Evolutionary conservation across 345 rosid species (phyloP).

Genomic region (Hypericum perforatum): DNA sequence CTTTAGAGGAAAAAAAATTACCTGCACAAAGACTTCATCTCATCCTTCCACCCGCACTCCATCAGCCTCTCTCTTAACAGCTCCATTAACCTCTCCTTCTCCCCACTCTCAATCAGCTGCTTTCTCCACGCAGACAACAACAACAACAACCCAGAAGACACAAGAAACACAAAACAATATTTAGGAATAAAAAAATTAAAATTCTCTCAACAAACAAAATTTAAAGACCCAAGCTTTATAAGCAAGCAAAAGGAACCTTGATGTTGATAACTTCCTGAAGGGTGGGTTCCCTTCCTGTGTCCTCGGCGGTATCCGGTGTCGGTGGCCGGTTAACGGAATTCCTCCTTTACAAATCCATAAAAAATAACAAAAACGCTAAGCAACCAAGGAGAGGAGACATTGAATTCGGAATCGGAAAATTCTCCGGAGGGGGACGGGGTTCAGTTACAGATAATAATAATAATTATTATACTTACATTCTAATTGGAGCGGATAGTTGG

Average conservation of each 20-base stretch:
- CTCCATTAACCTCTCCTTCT: conserved; percentile 62
- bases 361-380: not conserved
- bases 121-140: not conserved
- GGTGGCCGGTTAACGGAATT: conserved; percentile 56
- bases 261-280: conserved; percentile 50
- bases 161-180: not conserved
- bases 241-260: conserved; percentile 43
- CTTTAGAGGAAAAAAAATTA: conserved; percentile 5
- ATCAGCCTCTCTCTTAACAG: conserved; percentile 60
- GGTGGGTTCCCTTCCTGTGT: conserved; percentile 36
- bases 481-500: too few species aligned
- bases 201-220: too few species aligned
- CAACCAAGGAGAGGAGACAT: not conserved
- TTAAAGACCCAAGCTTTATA: not conserved
- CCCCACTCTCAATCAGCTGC: conserved; percentile 65
- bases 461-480: too few species aligned
- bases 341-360: conserved; percentile 29
- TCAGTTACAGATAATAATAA: too few species aligned
- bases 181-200: not conserved
- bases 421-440: conserved; percentile 11
- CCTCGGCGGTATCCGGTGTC: conserved; percentile 40
- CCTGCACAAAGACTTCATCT: conserved; percentile 80
- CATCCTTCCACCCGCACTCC: conserved; percentile 84
- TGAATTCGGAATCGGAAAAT: not conserved
- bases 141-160: not conserved